A percentile compares a stretch with the other conserved stretches of the same genome.
These are phyloP conservation scores for Pythium folliculosum DNA, from an alignment of 352 stramenopile species.

Conservation along the genomic window DNA sequence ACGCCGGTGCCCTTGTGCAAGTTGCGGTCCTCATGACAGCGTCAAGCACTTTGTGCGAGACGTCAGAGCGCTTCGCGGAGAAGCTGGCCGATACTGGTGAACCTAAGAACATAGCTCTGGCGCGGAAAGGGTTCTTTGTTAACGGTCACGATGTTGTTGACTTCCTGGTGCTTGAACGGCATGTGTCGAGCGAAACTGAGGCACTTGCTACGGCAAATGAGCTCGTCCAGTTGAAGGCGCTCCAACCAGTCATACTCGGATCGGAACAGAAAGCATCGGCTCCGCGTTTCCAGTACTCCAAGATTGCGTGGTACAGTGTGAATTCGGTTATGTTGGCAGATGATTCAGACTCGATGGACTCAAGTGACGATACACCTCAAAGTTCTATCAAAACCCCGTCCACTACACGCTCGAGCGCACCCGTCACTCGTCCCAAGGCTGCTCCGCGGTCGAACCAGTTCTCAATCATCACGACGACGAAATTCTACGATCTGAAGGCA, in stretches of 20 bases:
- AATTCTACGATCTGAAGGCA: conserved; percentile 85
- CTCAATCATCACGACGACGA: conserved; percentile 84
- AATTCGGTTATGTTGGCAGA: conserved; percentile 75
- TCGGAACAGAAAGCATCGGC: conserved; percentile 9
- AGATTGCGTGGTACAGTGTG: conserved; percentile 78
- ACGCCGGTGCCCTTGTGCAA: conserved; percentile 56
- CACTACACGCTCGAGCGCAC: conserved; percentile 31
- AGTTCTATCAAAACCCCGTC: conserved; percentile 32
- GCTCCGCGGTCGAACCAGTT: conserved; percentile 72
- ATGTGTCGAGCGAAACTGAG: conserved; percentile 57
- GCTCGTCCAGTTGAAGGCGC: conserved; percentile 68
- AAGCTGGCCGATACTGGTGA: conserved; percentile 39
- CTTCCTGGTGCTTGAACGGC: conserved; percentile 67
- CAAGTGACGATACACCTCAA: conserved; percentile 48
- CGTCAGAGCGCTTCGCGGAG: conserved; percentile 64
- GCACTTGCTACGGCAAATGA: conserved; percentile 75
- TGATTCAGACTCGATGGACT: conserved; percentile 74
- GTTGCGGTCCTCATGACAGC: conserved; percentile 71
- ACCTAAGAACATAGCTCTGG: conserved; percentile 33
- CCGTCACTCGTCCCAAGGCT: conserved; percentile 27
- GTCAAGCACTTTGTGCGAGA: conserved; percentile 60
- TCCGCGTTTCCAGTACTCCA: conserved; percentile 72
- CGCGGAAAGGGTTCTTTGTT: conserved; percentile 73
- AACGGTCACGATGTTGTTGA: conserved; percentile 76
- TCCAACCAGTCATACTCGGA: conserved; percentile 45